Evolutionary conservation across 140 eudicot genomes (phyloP).

Genomic region (Stevia rebaudiana): DNA sequence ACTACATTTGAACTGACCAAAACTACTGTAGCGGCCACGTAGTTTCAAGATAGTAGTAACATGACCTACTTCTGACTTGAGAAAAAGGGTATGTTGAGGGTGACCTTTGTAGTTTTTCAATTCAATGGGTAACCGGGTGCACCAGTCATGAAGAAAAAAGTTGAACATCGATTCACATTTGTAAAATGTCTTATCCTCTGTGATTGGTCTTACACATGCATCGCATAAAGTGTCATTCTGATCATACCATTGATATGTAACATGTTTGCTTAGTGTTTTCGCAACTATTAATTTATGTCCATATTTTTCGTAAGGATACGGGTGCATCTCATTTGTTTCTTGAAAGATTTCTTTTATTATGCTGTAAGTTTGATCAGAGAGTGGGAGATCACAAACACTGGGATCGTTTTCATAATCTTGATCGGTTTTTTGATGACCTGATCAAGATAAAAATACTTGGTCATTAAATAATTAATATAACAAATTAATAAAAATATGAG

Average conservation of each 20-base stretch:
- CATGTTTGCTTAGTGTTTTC: too few species aligned
- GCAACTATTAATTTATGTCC: neutral
- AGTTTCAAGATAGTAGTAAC: too few species aligned
- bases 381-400: neutral
- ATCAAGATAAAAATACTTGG: too few species aligned
- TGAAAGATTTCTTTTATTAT: neutral
- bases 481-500: too few species aligned
- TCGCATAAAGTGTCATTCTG: neutral
- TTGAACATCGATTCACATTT: neutral
- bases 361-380: neutral
- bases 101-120: neutral
- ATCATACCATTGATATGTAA: neutral
- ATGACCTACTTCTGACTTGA: too few species aligned
- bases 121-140: neutral
- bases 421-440: too few species aligned
- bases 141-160: conserved; percentile 15
- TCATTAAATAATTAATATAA: too few species aligned
- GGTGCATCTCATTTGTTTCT: neutral
- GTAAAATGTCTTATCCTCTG: neutral
- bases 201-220: neutral
- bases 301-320: neutral
- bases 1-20: too few species aligned
- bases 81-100: neutral
- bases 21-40: too few species aligned
- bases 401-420: neutral